A percentile compares a stretch with the other conserved stretches of the same genome.
phyloP scores from a whole-genome alignment of 2,329 filamentous ascomycete species.

The Byssoonygena ceratinophila region DNA sequence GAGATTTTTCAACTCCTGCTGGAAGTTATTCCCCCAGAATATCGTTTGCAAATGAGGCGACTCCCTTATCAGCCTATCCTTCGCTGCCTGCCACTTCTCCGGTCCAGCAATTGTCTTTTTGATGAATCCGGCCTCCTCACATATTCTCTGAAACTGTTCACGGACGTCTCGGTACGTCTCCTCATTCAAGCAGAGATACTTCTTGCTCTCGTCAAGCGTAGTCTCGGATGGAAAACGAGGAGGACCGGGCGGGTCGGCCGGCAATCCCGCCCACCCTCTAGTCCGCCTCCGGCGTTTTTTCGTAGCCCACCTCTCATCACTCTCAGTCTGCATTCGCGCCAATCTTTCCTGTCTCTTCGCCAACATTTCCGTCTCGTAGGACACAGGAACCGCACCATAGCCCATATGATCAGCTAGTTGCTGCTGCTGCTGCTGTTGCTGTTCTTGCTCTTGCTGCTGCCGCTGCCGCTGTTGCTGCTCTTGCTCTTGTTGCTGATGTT shows the following conservation, averaged over 20 bases:
- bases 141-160: constrained; percentile 59
- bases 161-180: constrained; percentile 54
- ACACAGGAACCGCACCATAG: constrained; percentile 14
- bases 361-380: constrained; percentile 39
- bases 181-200: constrained; percentile 54
- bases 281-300: constrained; percentile 59
- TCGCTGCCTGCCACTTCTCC: constrained; percentile 62
- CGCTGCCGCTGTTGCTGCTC: neutral
- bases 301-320: constrained; percentile 50
- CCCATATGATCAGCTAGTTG: neutral
- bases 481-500: no score
- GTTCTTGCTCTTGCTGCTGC: neutral
- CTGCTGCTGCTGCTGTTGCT: neutral
- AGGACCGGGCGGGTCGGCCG: constrained; percentile 56
- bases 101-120: constrained; percentile 68
- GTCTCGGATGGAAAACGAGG: constrained; percentile 73
- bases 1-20: constrained; percentile 52
- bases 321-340: constrained; percentile 47
- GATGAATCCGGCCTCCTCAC: constrained; percentile 53
- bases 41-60: constrained; percentile 52
- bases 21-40: constrained; percentile 49
- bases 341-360: constrained; percentile 46
- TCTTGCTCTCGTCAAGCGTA: constrained; percentile 67
- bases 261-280: constrained; percentile 56
- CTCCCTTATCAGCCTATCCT: constrained; percentile 55